These are phyloP conservation scores for Daldinia decipiens DNA, from an alignment of 495 filamentous ascomycete species.

Conservation along the genomic window DNA sequence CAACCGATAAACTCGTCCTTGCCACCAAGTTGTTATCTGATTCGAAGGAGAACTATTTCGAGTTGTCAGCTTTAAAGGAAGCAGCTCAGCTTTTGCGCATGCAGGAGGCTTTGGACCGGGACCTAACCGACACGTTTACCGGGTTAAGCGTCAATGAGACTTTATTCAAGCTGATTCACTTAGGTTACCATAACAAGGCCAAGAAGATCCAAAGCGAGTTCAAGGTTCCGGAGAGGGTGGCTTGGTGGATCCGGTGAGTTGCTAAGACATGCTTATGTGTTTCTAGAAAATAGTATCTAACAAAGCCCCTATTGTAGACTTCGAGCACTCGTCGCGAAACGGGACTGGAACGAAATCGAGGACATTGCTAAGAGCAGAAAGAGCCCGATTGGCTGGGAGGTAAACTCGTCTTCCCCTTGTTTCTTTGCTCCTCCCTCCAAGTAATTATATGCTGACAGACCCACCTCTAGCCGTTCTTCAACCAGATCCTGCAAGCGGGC, in stretches of 20 bases:
- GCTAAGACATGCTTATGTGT: background rate
- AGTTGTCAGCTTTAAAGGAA: slow-evolving; percentile 81
- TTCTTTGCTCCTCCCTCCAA: background rate
- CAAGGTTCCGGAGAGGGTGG: slow-evolving; percentile 87
- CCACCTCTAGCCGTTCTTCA: slow-evolving; percentile 81
- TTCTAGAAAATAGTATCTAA: slow-evolving; percentile 10
- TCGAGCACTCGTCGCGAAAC: slow-evolving; percentile 85
- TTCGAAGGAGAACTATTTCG: slow-evolving; percentile 79
- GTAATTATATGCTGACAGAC: slow-evolving; percentile 23
- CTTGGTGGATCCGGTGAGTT: slow-evolving; percentile 79
- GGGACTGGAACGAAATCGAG: slow-evolving; percentile 93
- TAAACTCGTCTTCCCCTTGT: slow-evolving; percentile 52
- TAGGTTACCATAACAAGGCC: slow-evolving; percentile 80
- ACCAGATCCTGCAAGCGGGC: slow-evolving; percentile 85
- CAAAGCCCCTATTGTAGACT: slow-evolving; percentile 59
- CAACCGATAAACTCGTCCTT: slow-evolving; percentile 82
- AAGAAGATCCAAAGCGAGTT: slow-evolving; percentile 91
- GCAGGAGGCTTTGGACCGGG: slow-evolving; percentile 86
- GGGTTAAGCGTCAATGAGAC: slow-evolving; percentile 92
- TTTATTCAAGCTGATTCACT: slow-evolving; percentile 79
- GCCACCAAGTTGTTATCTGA: slow-evolving; percentile 84
- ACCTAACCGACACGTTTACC: slow-evolving; percentile 77
- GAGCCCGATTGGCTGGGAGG: slow-evolving; percentile 97
- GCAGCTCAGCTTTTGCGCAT: slow-evolving; percentile 79
- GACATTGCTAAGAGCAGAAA: slow-evolving; percentile 77